These are phyloP conservation scores for Helicostylum pulchrum DNA, from an alignment of 192 early-diverging fungal genomes.

Conservation along the genomic window DNA sequence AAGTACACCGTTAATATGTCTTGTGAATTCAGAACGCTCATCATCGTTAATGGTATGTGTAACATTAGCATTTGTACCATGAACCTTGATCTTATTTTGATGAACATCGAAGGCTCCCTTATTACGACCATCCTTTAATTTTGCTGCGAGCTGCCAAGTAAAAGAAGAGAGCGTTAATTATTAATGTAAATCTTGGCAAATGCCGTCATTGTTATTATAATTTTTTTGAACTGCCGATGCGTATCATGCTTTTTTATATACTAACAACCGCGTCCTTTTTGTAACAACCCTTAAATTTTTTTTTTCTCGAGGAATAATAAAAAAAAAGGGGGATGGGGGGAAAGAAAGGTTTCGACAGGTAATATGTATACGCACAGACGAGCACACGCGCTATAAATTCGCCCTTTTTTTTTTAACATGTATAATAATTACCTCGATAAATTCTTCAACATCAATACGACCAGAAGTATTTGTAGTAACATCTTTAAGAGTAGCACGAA, in stretches of 20 bases:
- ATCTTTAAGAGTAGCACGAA: slow-evolving; percentile 65
- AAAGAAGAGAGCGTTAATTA: slow-evolving; percentile 4
- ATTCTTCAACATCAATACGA: slow-evolving; percentile 76
- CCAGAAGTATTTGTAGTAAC: slow-evolving; percentile 65
- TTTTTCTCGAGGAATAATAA: no score
- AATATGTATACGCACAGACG: background rate
- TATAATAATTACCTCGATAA: slow-evolving; percentile 60
- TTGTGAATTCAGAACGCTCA: slow-evolving; percentile 93
- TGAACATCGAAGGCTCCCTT: slow-evolving; percentile 49
- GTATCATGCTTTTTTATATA: background rate
- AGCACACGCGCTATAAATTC: background rate
- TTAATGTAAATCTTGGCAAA: background rate
- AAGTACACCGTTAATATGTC: slow-evolving; percentile 90
- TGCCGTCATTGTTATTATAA: background rate
- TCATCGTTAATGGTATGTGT: slow-evolving; percentile 99
- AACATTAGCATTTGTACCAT: slow-evolving; percentile 81
- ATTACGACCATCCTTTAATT: slow-evolving; percentile 47
- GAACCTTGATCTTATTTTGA: slow-evolving; percentile 85
- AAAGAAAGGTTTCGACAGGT: background rate
- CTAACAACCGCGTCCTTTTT: no score
- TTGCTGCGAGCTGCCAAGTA: slow-evolving; percentile 53
- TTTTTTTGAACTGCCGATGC: background rate
- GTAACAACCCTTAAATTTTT: no score
- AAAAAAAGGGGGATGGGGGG: no score
- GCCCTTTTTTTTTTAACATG: background rate